phyloP scores from a whole-genome alignment of 225 moss, liverwort and hornwort genomes.

The Pleurozium schreberi region DNA sequence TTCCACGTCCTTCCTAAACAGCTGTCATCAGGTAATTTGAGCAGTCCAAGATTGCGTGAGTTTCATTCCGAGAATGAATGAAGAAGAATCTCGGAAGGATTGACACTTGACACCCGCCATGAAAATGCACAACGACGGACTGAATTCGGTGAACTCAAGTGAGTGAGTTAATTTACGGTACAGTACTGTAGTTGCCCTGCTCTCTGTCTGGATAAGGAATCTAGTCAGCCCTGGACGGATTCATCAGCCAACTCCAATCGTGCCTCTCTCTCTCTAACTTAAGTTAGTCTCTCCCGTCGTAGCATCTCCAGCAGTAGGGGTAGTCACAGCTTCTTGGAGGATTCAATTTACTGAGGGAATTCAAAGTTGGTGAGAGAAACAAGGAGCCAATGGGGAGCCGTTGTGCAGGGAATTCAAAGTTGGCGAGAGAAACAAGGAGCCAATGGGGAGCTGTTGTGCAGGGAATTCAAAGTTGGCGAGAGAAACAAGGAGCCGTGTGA shows the following conservation, averaged over 20 bases:
- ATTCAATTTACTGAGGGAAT: too few relatives aligned
- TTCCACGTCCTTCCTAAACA: neutral
- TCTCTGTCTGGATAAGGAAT: neutral
- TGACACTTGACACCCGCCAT: neutral
- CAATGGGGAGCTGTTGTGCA: too few relatives aligned
- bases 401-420: too few relatives aligned
- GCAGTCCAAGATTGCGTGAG: neutral
- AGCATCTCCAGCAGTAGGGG: neutral
- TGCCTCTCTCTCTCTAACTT: too few relatives aligned
- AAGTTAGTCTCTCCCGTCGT: neutral
- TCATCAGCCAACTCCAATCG: neutral
- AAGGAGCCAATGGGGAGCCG: too few relatives aligned
- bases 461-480: too few relatives aligned
- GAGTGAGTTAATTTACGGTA: too few relatives aligned
- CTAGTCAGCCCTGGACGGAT: neutral
- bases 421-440: too few relatives aligned
- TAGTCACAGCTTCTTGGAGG: too few relatives aligned
- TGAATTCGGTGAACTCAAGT: neutral
- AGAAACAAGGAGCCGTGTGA: too few relatives aligned
- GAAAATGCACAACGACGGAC: neutral
- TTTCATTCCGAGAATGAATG: neutral
- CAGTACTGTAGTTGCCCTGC: neutral
- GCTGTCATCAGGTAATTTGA: neutral
- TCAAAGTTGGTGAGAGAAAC: too few relatives aligned
- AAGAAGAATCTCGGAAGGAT: neutral